Base-by-base conservation (phyloP, 306 rosid genomes). In the Hippophae tibetana region DNA sequence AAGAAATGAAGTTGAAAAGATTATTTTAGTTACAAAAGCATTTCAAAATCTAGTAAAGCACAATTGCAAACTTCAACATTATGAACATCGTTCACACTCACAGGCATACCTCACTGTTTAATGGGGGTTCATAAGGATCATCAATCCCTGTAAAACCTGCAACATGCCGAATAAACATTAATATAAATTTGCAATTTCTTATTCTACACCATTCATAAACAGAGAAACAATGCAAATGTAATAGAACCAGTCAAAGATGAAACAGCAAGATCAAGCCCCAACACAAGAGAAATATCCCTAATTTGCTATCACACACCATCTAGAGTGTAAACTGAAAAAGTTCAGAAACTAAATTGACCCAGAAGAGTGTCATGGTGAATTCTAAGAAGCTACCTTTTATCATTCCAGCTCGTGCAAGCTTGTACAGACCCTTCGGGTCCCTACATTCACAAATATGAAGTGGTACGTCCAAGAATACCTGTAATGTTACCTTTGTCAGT, bases 391-490 rank as follows among this genome's bases (percentile, higher is more conserved):
- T 71, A 92, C 99, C 95, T 86, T 73, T 82, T 65, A 92, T 92
- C 84, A 83, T 83, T 72, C 96, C 99, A 52, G 93, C 84, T 47
- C 99, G 85, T 57, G 95, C 95, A 66, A 92, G 96, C 73, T 86
- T 85, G 84, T 92, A 92, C 53, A 92, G 89, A 13, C 99, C 99
- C 78, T 92, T 92, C 10, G 99, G 96, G 58, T 92, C 99, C 73
- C 95, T 77, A 57, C 76, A 65, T 81, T 92, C 99, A 64, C 99
- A 92, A 58, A 92, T 73, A 26, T 78, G 73, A 47, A 92, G 85
- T 40, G 99, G 99, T 77, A 77, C 85, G 2, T 92, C 95, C 68
- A 92, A 74, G 73, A 80, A 92, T 69, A 92, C 99, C 99, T 92
- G 79, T 63, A 72, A 46, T 56, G 65, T 69, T 61, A 46, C 66